Base-by-base conservation (phyloP, 257 asterid species). In the Nyctanthes arbortristis region DNA sequence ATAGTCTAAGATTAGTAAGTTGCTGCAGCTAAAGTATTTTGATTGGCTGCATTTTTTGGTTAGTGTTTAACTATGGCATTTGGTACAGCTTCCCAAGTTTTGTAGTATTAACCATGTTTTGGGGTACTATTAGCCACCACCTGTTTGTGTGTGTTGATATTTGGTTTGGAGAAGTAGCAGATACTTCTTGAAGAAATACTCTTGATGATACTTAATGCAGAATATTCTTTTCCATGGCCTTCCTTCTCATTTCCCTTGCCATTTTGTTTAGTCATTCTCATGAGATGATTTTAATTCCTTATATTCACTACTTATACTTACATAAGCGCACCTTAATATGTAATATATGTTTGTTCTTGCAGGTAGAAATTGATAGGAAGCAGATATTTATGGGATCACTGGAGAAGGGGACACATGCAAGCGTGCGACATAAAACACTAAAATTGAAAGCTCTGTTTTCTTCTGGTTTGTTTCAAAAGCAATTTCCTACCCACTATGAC, bases 371-470 rank as follows among this genome's bases (percentile, higher is more conserved):
- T 79, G 81, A 81, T 72, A 82, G 84, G 43, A 94, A 81, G 77
- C 79, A 87, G 77, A 73, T 83, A 65, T 87, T 88, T 70, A 82
- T 94, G 89, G 99, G 99, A 43, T 88, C 99, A 54, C 65, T 88
- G 65, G 93, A 79, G 81, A 89, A 82, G 75, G 73, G 75, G 70
- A 77, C 95, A 43, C 90, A 89, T 70, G 90, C 96, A 70, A 80
- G 82, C 68, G 65, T 89, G 74, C 80, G 68, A 77, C 85, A 81
- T 52, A 82, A 89, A 81, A 74, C 74, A 62, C 68, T 91, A 34
- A 94, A 88, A 68, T 79, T 88, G 70, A 91, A 87, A 79, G 87
- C 96, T 52, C 84, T 93, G 84, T 90, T 94, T 77, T 89, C 98
- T 65, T 87, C 99, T 56, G 61, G 74, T 75, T 67, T 91, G 73